Conservation (phyloP, 2,329 filamentous ascomycete species). For the Curvularia verruculosa region DNA sequence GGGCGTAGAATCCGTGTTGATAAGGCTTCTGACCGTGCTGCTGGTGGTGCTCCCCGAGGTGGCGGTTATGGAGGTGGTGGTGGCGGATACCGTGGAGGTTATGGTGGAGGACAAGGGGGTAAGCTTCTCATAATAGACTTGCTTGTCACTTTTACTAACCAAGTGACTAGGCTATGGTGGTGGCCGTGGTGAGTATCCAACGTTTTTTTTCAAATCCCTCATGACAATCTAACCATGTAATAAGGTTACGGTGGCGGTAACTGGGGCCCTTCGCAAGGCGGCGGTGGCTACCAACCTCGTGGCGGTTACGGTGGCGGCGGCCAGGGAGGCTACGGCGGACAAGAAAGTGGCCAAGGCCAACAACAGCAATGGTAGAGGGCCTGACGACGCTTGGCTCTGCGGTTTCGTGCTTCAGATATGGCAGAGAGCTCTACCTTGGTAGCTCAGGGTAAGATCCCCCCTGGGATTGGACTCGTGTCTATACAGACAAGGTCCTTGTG, state of each 20-base stretch:
- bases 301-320: constrained; percentile 42
- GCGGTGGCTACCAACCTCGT: constrained; percentile 40
- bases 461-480: constrained; percentile 12
- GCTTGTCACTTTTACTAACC: not conserved
- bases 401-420: constrained; percentile 22
- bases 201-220: not conserved
- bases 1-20: constrained; percentile 94
- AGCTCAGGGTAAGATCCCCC: constrained; percentile 16
- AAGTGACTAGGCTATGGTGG: constrained; percentile 28
- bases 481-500: constrained; percentile 22
- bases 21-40: constrained; percentile 81
- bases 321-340: constrained; percentile 31
- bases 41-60: constrained; percentile 55
- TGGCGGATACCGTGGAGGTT: constrained; percentile 34
- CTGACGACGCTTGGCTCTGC: constrained; percentile 9
- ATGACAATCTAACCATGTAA: constrained; percentile 11
- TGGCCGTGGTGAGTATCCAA: constrained; percentile 40
- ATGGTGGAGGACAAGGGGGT: constrained; percentile 37
- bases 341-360: constrained; percentile 38
- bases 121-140: constrained; percentile 1
- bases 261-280: constrained; percentile 30
- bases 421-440: constrained; percentile 11
- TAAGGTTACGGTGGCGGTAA: constrained; percentile 31
- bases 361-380: constrained; percentile 43
- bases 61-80: constrained; percentile 42